These are phyloP conservation scores for Plasmodium cynomolgi DNA, from an alignment of 169 alveolate genomes.

Conservation along the genomic window DNA sequence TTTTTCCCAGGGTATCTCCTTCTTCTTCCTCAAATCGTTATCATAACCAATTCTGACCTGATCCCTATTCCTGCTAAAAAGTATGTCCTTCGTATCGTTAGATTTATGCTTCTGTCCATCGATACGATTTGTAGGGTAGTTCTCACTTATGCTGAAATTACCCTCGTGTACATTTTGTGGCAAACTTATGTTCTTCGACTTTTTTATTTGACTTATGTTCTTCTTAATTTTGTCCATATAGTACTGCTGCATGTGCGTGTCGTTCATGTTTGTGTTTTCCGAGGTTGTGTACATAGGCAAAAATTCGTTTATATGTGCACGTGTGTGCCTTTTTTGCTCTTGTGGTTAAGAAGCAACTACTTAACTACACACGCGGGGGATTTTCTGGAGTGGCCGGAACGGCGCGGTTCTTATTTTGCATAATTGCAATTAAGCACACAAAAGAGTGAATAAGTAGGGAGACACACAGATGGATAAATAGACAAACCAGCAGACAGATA, in stretches of 20 bases:
- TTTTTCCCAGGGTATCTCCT: background rate
- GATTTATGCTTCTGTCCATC: background rate
- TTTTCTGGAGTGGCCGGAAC: background rate
- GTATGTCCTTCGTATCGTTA: background rate
- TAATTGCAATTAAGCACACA: constrained; percentile 5
- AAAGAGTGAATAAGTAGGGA: background rate
- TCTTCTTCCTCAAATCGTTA: background rate
- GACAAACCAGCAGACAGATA: background rate
- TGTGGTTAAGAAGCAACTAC: background rate
- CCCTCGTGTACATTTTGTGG: constrained; percentile 2
- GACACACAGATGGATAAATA: background rate
- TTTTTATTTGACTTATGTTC: constrained; percentile 53
- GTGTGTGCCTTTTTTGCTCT: background rate
- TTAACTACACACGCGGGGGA: background rate
- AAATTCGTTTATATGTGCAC: background rate
- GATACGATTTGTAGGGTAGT: background rate
- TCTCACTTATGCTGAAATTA: constrained; percentile 3
- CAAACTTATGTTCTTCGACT: constrained; percentile 17
- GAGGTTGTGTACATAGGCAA: background rate
- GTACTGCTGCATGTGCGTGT: constrained; percentile 25
- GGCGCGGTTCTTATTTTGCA: background rate
- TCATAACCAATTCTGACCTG: background rate
- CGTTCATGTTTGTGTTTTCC: background rate
- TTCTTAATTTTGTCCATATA: constrained; percentile 57
- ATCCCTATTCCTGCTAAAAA: background rate